phyloP scores from a whole-genome alignment of 768 basidiomycete species.

The Lactarius akahatsu region DNA sequence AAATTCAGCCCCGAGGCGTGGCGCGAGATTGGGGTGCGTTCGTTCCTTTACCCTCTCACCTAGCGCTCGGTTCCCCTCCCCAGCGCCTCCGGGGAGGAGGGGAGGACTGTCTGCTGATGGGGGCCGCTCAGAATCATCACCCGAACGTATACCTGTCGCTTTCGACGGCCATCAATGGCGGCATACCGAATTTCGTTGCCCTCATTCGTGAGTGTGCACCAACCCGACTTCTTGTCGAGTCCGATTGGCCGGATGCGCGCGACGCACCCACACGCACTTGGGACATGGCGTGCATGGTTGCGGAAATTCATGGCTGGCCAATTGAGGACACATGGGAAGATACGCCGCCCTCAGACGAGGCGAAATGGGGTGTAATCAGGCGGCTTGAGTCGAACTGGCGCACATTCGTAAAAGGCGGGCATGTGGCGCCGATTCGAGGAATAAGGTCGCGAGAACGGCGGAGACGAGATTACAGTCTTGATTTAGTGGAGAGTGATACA shows the following conservation, averaged over 20 bases:
- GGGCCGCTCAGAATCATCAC: constrained; percentile 54
- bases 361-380: constrained; percentile 62
- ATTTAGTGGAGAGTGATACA: constrained; percentile 15
- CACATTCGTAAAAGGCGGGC: constrained; percentile 52
- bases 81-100: constrained; percentile 11
- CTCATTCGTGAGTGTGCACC: constrained; percentile 65
- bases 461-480: constrained; percentile 25
- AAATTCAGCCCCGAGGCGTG: constrained; percentile 78
- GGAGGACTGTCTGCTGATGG: constrained; percentile 13
- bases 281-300: constrained; percentile 72
- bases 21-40: constrained; percentile 67
- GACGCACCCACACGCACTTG: constrained; percentile 61
- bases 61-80: neutral
- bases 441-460: constrained; percentile 21
- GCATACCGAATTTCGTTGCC: constrained; percentile 58
- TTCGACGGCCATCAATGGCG: constrained; percentile 80
- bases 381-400: constrained; percentile 72
- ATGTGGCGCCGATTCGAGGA: constrained; percentile 31
- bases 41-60: neutral
- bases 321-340: constrained; percentile 50
- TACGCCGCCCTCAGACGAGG: constrained; percentile 37
- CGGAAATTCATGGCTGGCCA: constrained; percentile 74
- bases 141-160: constrained; percentile 83
- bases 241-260: constrained; percentile 74
- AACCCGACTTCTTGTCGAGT: constrained; percentile 78